These are phyloP conservation scores for Vaccinium corymbosum DNA, from an alignment of 148 eudicot species.

Conservation along the genomic window DNA sequence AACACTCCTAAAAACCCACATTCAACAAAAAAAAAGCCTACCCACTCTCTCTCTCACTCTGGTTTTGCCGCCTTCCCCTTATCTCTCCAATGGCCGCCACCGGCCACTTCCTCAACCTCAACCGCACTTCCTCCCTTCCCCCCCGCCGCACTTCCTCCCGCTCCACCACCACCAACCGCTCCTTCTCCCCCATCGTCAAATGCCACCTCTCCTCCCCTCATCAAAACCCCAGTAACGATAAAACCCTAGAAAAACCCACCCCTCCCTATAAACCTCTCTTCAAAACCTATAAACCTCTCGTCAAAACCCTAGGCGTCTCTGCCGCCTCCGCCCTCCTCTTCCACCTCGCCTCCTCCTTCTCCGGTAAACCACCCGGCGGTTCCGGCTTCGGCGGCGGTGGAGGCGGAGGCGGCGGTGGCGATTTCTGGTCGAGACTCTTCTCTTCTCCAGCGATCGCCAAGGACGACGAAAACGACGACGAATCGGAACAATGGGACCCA, in stretches of 20 bases:
- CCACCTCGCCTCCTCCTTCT: constrained; percentile 28
- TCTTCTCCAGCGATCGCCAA: constrained; percentile 47
- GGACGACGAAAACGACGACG: constrained; percentile 41
- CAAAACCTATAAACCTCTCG: constrained; percentile 6
- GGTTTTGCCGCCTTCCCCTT: too few relatives aligned
- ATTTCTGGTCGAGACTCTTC: constrained; percentile 52
- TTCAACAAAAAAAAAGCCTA: too few relatives aligned
- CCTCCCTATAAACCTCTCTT: constrained; percentile 4
- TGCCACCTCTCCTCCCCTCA: constrained; percentile 22
- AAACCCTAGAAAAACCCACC: constrained; percentile 12
- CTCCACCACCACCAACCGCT: constrained; percentile 13
- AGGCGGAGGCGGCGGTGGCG: constrained; percentile 35
- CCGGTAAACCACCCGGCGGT: constrained; percentile 21
- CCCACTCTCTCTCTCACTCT: too few relatives aligned
- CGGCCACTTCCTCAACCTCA: constrained; percentile 23
- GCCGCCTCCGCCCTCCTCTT: constrained; percentile 32
- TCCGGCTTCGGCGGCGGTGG: constrained; percentile 41
- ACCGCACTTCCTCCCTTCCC: constrained; percentile 9
- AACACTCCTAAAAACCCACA: too few relatives aligned
- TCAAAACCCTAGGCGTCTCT: constrained; percentile 37
- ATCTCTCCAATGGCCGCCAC: constrained; percentile 28
- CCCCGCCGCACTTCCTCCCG: neutral
- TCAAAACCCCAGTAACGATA: constrained; percentile 28
- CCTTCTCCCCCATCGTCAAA: constrained; percentile 16
- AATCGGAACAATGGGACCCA: constrained; percentile 52